Conservation (phyloP, 2,329 filamentous ascomycete species). For the Aureobasidium pullulans region DNA sequence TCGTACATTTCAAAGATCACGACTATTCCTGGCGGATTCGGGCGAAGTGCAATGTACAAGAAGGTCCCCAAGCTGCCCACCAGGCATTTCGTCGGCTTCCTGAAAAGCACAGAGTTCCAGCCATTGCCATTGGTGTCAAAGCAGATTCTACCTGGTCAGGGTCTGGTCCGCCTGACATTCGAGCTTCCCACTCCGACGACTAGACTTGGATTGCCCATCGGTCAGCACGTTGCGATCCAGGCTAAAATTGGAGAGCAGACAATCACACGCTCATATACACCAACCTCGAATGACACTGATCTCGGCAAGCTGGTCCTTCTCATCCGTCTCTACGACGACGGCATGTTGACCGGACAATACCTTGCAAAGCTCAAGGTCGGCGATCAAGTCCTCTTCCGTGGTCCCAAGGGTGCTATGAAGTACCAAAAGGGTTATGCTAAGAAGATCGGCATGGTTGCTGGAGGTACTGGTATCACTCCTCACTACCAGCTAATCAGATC, state of each 20-base stretch:
- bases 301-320: slow-evolving; percentile 45
- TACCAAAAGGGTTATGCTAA: slow-evolving; percentile 39
- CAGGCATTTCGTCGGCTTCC: slow-evolving; percentile 32
- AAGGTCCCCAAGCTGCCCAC: slow-evolving; percentile 18
- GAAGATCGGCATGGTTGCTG: slow-evolving; percentile 50
- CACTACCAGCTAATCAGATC: slow-evolving; percentile 58
- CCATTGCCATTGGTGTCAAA: slow-evolving; percentile 35
- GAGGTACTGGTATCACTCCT: slow-evolving; percentile 48
- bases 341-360: slow-evolving; percentile 41
- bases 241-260: slow-evolving; percentile 19
- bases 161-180: slow-evolving; percentile 23
- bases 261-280: slow-evolving; percentile 20
- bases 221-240: slow-evolving; percentile 29
- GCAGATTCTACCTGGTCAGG: slow-evolving; percentile 18
- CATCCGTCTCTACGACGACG: slow-evolving; percentile 46
- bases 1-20: slow-evolving; percentile 17
- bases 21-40: slow-evolving; percentile 12
- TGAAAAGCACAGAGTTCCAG: slow-evolving; percentile 44
- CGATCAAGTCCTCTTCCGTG: slow-evolving; percentile 45
- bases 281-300: slow-evolving; percentile 26
- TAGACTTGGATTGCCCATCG: slow-evolving; percentile 23
- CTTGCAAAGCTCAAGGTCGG: slow-evolving; percentile 42
- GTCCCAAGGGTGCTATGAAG: slow-evolving; percentile 51
- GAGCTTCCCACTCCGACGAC: slow-evolving; percentile 19
- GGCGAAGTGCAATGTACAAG: slow-evolving; percentile 1